A percentile compares a stretch with the other conserved stretches of the same genome.
Evolutionary conservation across 495 filamentous ascomycete genomes (phyloP).

Genomic region (Viridothelium virens): DNA sequence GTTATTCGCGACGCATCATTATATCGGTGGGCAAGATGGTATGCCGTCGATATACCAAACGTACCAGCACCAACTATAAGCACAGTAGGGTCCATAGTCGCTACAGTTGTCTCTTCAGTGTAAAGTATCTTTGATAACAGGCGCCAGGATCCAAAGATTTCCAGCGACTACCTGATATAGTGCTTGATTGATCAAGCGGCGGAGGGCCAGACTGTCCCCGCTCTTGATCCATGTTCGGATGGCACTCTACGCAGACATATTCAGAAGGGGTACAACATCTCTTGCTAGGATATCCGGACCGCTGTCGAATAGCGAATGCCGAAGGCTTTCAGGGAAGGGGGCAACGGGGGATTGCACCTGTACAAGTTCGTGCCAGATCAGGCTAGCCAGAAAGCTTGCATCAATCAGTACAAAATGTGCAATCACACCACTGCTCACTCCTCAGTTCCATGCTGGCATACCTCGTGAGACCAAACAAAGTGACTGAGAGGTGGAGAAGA

Average conservation of each 20-base stretch:
- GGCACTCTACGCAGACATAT: not conserved
- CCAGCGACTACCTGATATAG: not conserved
- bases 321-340: not conserved
- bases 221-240: not conserved
- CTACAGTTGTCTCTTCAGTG: not conserved
- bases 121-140: not conserved
- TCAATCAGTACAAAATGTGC: no score
- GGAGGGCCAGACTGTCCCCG: slow-evolving; percentile 1
- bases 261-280: not conserved
- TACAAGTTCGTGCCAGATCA: no score
- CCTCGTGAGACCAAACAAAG: no score
- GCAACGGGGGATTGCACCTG: no score
- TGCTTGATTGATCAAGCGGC: not conserved
- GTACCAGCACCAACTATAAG: slow-evolving; percentile 58
- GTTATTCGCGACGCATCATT: slow-evolving; percentile 36
- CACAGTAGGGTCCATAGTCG: slow-evolving; percentile 11
- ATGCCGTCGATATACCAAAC: slow-evolving; percentile 59
- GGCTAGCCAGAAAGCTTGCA: no score
- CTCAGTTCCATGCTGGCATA: no score
- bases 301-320: not conserved
- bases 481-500: no score
- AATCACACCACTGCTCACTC: no score
- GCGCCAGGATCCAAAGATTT: not conserved
- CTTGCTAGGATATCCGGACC: not conserved
- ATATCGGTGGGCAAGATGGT: slow-evolving; percentile 47